phyloP scores from a whole-genome alignment of 768 basidiomycete genomes.

The Trametes maxima region DNA sequence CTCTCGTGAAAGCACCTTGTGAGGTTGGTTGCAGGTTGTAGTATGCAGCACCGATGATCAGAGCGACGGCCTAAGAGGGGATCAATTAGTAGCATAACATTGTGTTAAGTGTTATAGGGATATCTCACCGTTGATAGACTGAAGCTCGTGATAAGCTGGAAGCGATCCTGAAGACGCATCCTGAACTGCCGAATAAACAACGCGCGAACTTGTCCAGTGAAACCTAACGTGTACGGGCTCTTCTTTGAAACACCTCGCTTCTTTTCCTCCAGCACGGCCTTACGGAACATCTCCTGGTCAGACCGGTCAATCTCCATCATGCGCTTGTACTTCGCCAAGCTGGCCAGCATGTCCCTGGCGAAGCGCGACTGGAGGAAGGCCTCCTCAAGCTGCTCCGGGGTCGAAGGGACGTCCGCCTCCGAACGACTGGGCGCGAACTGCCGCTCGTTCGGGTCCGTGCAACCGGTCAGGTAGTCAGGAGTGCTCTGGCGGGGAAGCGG shows the following conservation, averaged over 20 bases:
- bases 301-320: constrained; percentile 59
- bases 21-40: constrained; percentile 72
- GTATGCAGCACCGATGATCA: constrained; percentile 76
- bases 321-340: constrained; percentile 57
- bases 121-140: constrained; percentile 54
- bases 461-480: constrained; percentile 83
- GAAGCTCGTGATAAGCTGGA: constrained; percentile 76
- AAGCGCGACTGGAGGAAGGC: constrained; percentile 58
- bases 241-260: constrained; percentile 74
- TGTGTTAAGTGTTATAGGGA: constrained; percentile 26
- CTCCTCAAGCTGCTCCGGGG: constrained; percentile 66
- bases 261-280: constrained; percentile 76
- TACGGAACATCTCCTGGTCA: constrained; percentile 77
- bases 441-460: constrained; percentile 85
- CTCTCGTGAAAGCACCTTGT: constrained; percentile 85
- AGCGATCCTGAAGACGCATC: constrained; percentile 71
- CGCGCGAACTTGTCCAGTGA: constrained; percentile 70
- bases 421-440: constrained; percentile 69
- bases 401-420: constrained; percentile 59
- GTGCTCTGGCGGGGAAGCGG: constrained; percentile 81
- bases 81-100: background rate
- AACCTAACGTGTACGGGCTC: constrained; percentile 83
- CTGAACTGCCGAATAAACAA: constrained; percentile 75
- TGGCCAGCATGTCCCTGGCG: constrained; percentile 44
- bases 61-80: constrained; percentile 46